Evolutionary conservation across 2,329 filamentous ascomycete species (phyloP), one percentile per base, ranked within the genome.

Genomic region (Podosphaera leucotricha): DNA sequence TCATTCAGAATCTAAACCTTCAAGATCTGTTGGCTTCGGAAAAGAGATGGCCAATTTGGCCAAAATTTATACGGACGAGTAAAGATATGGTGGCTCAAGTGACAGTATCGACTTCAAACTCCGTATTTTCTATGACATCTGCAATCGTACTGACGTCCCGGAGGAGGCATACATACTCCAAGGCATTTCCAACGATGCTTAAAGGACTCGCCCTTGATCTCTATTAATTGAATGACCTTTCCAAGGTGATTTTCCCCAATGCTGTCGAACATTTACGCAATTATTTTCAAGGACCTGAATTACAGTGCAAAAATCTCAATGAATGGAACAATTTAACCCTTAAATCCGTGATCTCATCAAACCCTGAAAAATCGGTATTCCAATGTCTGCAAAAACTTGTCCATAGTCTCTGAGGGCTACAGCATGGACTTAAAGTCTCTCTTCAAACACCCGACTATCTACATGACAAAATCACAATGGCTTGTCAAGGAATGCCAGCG

Each of bases 251-350:
- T 20, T 47, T 45, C 19, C 6, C 13, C 10, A 18, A 44, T 11
- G 33, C 28, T n/a, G 24, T 33, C 33, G 24, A 38, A 11, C 15
- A 44, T 16, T 18, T 46, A 13, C 38, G 46, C 7, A 39, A 47
- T 30, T 47, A 43, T 41, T 47, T 47, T 24, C 21, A 45, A 45
- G 43, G 39, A 1, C 43, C 46, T n/a, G 43, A 35, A 4, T 45
- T 26, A 26, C 8, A 47, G 8, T 38, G 35, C 13, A 18, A 6
- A 28, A 36, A 21, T 18, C 28, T 45, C 6, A 24, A 45, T 24
- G 36, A 44, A 20, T 45, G 35, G 46, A 47, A 47, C 16, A 33
- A 18, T 18, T 38, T 40, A 11, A 30, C 38, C 13, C 21, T 47
- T 20, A 21, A 28, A 13, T 19, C 15, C 2, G 28, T 35, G 2